These are phyloP conservation scores for Claviceps fusiformis DNA, from an alignment of 2,329 filamentous ascomycete species.

Conservation along the genomic window DNA sequence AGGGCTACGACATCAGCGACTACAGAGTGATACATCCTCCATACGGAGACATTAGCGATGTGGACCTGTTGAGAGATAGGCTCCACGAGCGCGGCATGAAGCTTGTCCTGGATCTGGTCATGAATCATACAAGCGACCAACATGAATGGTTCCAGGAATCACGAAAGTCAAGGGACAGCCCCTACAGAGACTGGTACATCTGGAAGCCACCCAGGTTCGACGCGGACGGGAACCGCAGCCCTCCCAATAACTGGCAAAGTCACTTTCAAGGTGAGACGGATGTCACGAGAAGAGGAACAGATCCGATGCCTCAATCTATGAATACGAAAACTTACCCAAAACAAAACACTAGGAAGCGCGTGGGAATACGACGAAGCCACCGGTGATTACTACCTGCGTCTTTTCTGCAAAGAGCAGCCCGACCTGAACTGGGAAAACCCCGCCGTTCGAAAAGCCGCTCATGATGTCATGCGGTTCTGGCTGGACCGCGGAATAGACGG, in stretches of 20 bases:
- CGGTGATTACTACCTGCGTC: conserved; percentile 45
- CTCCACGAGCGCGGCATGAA: conserved; percentile 52
- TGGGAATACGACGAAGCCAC: conserved; percentile 38
- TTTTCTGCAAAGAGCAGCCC: conserved; percentile 59
- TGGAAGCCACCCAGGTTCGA: conserved; percentile 49
- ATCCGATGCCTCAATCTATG: neutral
- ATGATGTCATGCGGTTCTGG: conserved; percentile 62
- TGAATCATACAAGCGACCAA: conserved; percentile 53
- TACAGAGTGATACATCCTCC: conserved; percentile 51
- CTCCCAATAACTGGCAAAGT: conserved; percentile 45
- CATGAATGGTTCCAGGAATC: conserved; percentile 47
- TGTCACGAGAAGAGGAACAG: neutral
- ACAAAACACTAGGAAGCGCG: conserved; percentile 15
- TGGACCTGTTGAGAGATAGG: conserved; percentile 47
- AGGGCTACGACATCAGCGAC: conserved; percentile 57
- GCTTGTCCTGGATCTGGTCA: conserved; percentile 57
- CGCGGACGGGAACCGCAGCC: conserved; percentile 39
- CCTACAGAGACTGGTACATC: conserved; percentile 49
- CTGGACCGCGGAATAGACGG: conserved; percentile 53
- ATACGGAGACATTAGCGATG: conserved; percentile 55
- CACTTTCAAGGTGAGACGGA: conserved; percentile 23
- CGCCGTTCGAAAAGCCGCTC: conserved; percentile 49
- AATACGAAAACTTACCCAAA: neutral
- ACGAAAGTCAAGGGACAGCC: conserved; percentile 36
- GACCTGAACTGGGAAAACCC: conserved; percentile 69